Evolutionary conservation across 2,329 filamentous ascomycete species (phyloP), one percentile per base, ranked within the genome.

Genomic region (Penicillium occitanis): DNA sequence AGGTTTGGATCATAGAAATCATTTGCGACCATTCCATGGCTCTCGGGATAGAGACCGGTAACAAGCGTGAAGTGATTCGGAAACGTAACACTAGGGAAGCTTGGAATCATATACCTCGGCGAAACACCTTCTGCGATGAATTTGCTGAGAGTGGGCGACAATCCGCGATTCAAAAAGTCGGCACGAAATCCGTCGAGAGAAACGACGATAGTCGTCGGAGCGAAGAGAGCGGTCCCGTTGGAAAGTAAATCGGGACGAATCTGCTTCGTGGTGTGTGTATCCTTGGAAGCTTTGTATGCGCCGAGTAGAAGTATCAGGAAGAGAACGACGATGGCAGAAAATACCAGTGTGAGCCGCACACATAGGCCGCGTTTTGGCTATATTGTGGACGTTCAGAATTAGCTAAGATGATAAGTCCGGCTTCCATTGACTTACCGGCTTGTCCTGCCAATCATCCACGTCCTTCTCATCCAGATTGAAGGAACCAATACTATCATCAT

Each of bases 121-220:
- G 93, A 97, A 11, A 98, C 88, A 35, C 95, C 95, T 69, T 92
- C 88, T 67, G 87, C 86, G 68, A 97, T 83, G 69, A 99, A 90
- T 1, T 88, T 85, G 71, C 88, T 91, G 8, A 99, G 82, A 1
- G 90, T 88, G 0, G 94, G 95, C 0, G 94, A 97, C 37, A 98
- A 80, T 0, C 89, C 90, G 14, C 93, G 88, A 69, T 90, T 87
- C 48, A 99, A 82, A 73, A 97, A 98, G 76, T 98, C 95, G 22
- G 95, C 94, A 17, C 95, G 90, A 81, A 99, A 98, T 3, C 95
- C 95, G 78, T 99, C 95, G 19, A 99, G 85, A 55, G 93, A 97
- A 74, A 99, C 91, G 63, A 98, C 84, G 67, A 99, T 90, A 1
- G 95, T 97, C 0, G 95, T 99, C 0, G 93, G 93, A 10, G 88